Evolutionary conservation across 2,329 filamentous ascomycete genomes (phyloP).

Genomic region (Hymenoscyphus salicellus): DNA sequence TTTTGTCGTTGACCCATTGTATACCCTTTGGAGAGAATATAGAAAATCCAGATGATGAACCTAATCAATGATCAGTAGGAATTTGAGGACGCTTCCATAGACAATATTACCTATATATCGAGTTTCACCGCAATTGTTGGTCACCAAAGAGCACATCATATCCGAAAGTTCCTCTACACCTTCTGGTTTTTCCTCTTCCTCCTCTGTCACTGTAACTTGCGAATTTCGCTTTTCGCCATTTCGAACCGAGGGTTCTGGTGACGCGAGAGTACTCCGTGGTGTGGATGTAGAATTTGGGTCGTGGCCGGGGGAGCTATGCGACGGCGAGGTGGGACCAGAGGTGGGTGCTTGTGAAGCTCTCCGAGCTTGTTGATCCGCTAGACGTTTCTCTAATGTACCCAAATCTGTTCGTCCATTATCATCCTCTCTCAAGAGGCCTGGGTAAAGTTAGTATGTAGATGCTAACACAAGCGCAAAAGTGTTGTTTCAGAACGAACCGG

Average conservation of each 20-base stretch:
- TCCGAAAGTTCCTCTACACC: conserved; percentile 88
- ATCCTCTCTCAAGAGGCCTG: conserved; percentile 77
- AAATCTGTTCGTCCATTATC: conserved; percentile 84
- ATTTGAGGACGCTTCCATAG: conserved; percentile 27
- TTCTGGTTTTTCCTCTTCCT: conserved; percentile 49
- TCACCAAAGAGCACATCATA: conserved; percentile 98
- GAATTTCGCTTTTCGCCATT: conserved; percentile 26
- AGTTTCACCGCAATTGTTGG: conserved; percentile 90
- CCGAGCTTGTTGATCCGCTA: conserved; percentile 47
- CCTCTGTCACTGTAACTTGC: conserved; percentile 23
- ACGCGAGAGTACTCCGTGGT: conserved; percentile 49
- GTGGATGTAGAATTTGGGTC: conserved; percentile 31
- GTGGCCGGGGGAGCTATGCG: conserved; percentile 46
- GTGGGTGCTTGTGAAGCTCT: conserved; percentile 31
- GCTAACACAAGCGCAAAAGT: conserved; percentile 1
- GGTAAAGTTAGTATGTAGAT: conserved; percentile 5
- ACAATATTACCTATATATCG: conserved; percentile 77
- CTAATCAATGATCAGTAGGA: conserved; percentile 44
- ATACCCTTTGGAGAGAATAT: conserved; percentile 98
- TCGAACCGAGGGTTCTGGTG: conserved; percentile 43
- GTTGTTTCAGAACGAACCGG: conserved; percentile 49
- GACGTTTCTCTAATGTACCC: conserved; percentile 77
- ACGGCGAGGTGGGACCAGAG: conserved; percentile 34
- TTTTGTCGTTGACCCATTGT: conserved; percentile 97
- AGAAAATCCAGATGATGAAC: conserved; percentile 94